phyloP scores from a whole-genome alignment of 805 yeast genomes.

The Lachancea sp. region DNA sequence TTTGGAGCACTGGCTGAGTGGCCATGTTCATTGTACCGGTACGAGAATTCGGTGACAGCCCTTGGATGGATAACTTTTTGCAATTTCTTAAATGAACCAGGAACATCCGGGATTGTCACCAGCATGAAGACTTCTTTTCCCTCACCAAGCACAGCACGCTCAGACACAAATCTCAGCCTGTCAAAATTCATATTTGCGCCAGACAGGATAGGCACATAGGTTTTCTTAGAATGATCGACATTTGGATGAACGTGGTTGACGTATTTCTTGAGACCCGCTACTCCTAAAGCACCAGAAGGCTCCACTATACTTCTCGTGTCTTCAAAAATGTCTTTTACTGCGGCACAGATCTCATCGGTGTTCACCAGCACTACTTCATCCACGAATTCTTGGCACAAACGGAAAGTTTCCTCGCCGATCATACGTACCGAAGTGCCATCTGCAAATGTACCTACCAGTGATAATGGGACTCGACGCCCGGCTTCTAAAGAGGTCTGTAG shows the following conservation, averaged over 20 bases:
- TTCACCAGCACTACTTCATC: constrained; percentile 82
- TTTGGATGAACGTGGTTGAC: constrained; percentile 56
- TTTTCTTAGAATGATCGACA: constrained; percentile 58
- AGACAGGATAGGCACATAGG: constrained; percentile 78
- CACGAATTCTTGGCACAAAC: constrained; percentile 68
- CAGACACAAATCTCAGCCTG: constrained; percentile 89
- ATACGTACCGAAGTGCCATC: constrained; percentile 96
- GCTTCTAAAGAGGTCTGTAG: constrained; percentile 60
- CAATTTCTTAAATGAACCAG: constrained; percentile 80
- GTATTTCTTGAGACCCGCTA: constrained; percentile 89
- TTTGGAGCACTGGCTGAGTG: constrained; percentile 35
- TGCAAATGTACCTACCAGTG: constrained; percentile 87
- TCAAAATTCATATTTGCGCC: constrained; percentile 99
- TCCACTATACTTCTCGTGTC: constrained; percentile 92
- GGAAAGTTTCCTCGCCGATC: constrained; percentile 86
- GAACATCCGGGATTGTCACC: constrained; percentile 84
- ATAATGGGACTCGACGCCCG: constrained; percentile 51
- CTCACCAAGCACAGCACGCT: constrained; percentile 97
- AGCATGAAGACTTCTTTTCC: constrained; percentile 92
- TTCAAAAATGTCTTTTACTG: constrained; percentile 92
- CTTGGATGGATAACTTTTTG: constrained; percentile 80
- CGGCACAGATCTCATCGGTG: constrained; percentile 95
- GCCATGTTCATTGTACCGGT: constrained; percentile 54
- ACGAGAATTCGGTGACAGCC: constrained; percentile 88
- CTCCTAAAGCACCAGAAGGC: constrained; percentile 95